A percentile compares a stretch with the other conserved stretches of the same genome.
Evolutionary conservation across 2,329 filamentous ascomycete species (phyloP).

Genomic region (Aspergillus thermomutatus): DNA sequence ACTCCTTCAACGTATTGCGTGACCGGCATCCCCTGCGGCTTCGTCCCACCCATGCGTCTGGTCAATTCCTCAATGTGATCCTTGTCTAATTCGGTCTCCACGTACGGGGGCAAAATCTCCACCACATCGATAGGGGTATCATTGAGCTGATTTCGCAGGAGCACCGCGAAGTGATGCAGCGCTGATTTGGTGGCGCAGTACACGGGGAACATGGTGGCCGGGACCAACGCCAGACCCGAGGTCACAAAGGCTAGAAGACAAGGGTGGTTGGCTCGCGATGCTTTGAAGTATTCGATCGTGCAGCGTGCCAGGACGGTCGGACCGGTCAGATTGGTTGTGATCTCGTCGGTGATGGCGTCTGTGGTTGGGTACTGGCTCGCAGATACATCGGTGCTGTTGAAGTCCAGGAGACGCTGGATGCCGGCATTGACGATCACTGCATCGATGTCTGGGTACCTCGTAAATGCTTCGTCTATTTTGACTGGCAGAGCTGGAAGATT

Average conservation of each 20-base stretch:
- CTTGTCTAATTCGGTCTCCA: slow-evolving; percentile 33
- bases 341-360: slow-evolving; percentile 17
- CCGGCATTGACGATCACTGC: slow-evolving; percentile 33
- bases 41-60: no score
- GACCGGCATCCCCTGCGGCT: no score
- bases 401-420: slow-evolving; percentile 23
- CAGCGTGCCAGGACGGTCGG: slow-evolving; percentile 21
- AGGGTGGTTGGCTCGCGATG: neutral
- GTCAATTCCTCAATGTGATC: no score
- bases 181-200: slow-evolving; percentile 35
- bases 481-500: slow-evolving; percentile 14
- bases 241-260: neutral
- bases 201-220: slow-evolving; percentile 25
- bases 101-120: slow-evolving; percentile 37
- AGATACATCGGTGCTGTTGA: slow-evolving; percentile 12
- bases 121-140: slow-evolving; percentile 27
- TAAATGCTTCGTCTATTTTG: slow-evolving; percentile 16
- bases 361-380: slow-evolving; percentile 2
- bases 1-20: no score
- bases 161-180: slow-evolving; percentile 26
- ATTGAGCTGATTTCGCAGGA: slow-evolving; percentile 24
- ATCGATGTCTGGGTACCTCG: slow-evolving; percentile 26
- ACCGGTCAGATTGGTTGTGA: slow-evolving; percentile 26
- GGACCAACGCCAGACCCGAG: neutral
- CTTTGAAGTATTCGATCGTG: neutral